phyloP scores from a whole-genome alignment of 129 eudicot genomes.

The Flaveria ramosissima region DNA sequence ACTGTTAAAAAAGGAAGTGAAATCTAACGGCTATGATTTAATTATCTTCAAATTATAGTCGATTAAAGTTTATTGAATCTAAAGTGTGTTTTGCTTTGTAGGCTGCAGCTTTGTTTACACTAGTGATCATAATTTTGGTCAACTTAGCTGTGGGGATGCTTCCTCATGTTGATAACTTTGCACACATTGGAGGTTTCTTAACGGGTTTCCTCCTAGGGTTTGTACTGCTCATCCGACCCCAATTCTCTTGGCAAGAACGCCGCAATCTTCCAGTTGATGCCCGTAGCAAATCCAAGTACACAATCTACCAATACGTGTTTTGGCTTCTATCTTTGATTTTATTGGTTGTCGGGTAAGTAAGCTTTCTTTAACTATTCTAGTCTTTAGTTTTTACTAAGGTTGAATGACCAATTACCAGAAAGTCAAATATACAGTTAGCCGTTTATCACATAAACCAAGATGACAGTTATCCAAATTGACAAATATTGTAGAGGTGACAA shows the following conservation, averaged over 20 bases:
- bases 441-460: too few species aligned
- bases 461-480: too few species aligned
- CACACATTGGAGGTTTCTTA: slow-evolving; percentile 83
- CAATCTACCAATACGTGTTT: slow-evolving; percentile 53
- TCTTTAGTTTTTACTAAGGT: not conserved
- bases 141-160: slow-evolving; percentile 89
- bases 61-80: not conserved
- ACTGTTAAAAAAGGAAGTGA: not conserved
- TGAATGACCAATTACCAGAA: not conserved
- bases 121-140: slow-evolving; percentile 61
- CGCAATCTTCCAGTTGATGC: slow-evolving; percentile 46
- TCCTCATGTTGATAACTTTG: slow-evolving; percentile 91
- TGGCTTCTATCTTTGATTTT: slow-evolving; percentile 52
- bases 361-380: slow-evolving; percentile 11
- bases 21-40: not conserved
- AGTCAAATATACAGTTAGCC: too few species aligned
- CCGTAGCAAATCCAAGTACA: slow-evolving; percentile 61
- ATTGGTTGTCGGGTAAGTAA: slow-evolving; percentile 85
- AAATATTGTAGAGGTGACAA: too few species aligned
- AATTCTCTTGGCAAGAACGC: slow-evolving; percentile 73
- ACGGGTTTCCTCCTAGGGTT: slow-evolving; percentile 85
- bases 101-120: slow-evolving; percentile 84
- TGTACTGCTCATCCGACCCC: slow-evolving; percentile 68
- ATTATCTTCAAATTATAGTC: not conserved
- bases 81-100: slow-evolving; percentile 10